Conservation (phyloP, 1,284 basidiomycete species). For the Rhodotorula sp. region DNA sequence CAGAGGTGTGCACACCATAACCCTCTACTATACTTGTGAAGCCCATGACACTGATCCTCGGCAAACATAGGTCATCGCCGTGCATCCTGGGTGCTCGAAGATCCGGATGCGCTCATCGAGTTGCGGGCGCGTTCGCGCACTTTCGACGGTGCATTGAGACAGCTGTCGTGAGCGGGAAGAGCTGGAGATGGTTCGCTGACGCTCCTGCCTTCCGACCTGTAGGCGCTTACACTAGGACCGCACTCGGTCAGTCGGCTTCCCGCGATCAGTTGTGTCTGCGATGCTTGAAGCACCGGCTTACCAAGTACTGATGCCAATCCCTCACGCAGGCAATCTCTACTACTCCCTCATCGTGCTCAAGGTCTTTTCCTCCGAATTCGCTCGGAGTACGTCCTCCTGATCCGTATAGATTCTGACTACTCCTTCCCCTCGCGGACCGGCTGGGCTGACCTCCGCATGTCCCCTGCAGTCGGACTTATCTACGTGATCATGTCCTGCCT, state of each 20-base stretch:
- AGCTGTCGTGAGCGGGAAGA: not conserved
- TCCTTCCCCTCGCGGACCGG: not conserved
- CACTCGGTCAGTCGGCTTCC: not conserved
- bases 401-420: too few relatives aligned
- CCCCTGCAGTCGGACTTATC: constrained; percentile 22
- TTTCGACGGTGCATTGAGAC: constrained; percentile 8
- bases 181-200: not conserved
- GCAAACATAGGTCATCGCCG: constrained; percentile 4
- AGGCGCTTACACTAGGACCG: constrained; percentile 9
- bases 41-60: not conserved
- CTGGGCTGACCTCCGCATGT: not conserved
- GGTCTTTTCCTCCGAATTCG: constrained; percentile 30
- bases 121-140: constrained; percentile 18
- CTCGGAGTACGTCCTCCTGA: constrained; percentile 9
- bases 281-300: too few relatives aligned
- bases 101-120: constrained; percentile 14
- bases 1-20: not conserved
- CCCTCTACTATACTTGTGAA: too few relatives aligned
- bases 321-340: constrained; percentile 13
- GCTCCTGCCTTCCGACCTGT: not conserved
- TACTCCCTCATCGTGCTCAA: constrained; percentile 31
- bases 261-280: not conserved
- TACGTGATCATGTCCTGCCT: constrained; percentile 29
- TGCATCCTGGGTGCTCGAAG: constrained; percentile 2
- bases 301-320: not conserved